Evolutionary conservation across 2,329 filamentous ascomycete genomes (phyloP).

Genomic region (Thelonectria olida): DNA sequence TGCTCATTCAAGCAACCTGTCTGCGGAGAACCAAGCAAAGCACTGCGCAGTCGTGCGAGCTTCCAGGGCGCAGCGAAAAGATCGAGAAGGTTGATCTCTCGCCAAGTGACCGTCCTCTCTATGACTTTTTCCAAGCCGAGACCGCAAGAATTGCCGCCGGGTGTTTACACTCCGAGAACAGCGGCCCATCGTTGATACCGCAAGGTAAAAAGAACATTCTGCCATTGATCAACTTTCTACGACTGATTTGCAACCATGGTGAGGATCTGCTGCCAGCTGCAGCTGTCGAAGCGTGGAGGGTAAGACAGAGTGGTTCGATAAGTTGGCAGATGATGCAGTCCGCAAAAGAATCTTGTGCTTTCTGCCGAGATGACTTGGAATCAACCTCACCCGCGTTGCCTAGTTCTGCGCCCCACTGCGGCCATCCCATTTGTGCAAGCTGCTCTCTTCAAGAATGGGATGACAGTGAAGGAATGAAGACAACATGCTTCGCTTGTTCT

Average conservation of each 20-base stretch:
- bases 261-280: not conserved
- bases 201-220: constrained; percentile 7
- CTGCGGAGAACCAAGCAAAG: not conserved
- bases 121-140: not conserved
- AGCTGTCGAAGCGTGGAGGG: not conserved
- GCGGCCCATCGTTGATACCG: too few species aligned
- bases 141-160: not conserved
- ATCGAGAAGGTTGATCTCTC: not conserved
- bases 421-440: too few species aligned
- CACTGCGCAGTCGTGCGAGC: not conserved
- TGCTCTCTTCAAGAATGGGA: too few species aligned
- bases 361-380: too few species aligned
- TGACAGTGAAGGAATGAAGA: too few species aligned
- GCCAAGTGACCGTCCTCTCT: not conserved
- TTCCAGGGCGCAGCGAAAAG: not conserved
- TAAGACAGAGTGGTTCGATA: not conserved
- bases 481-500: too few species aligned
- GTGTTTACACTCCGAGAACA: too few species aligned
- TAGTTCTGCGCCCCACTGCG: too few species aligned
- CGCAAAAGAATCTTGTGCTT: too few species aligned
- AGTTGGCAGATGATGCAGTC: not conserved
- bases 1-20: constrained; percentile 1
- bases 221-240: not conserved
- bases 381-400: too few species aligned
- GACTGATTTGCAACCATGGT: constrained; percentile 20